Evolutionary conservation across 2,329 filamentous ascomycete genomes (phyloP).

Genomic region (Fusarium sp.): DNA sequence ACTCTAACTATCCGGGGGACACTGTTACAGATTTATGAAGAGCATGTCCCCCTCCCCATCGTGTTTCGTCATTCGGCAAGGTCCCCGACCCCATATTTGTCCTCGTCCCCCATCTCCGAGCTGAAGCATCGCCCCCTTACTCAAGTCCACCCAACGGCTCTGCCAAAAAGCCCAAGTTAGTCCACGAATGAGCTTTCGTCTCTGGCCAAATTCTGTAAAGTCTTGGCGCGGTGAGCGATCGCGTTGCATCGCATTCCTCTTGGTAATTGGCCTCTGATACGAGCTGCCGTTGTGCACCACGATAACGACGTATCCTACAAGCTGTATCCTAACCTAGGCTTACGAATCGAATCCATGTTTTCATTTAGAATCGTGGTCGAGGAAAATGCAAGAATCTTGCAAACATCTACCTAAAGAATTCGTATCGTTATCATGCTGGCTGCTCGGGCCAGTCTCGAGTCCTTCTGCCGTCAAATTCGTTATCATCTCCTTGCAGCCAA

Average conservation of each 20-base stretch:
- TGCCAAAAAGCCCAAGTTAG: conserved; percentile 12
- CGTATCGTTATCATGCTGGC: no score
- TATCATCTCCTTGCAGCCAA: conserved; percentile 23
- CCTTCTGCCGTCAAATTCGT: neutral
- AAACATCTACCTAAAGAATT: no score
- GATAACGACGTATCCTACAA: no score
- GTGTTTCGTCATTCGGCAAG: conserved; percentile 32
- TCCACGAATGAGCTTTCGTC: conserved; percentile 33
- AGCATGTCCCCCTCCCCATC: conserved; percentile 1
- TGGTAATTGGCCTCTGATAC: conserved; percentile 13
- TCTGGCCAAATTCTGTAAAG: conserved; percentile 2
- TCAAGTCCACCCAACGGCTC: neutral
- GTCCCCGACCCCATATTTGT: conserved; percentile 29
- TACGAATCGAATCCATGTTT: no score
- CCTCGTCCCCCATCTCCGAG: neutral
- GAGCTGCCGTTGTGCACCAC: neutral
- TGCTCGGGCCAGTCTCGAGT: no score
- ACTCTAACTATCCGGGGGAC: conserved; percentile 23
- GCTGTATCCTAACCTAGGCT: no score
- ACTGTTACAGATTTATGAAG: conserved; percentile 34
- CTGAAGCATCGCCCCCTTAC: conserved; percentile 20
- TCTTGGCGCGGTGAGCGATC: conserved; percentile 8
- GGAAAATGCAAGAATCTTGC: no score
- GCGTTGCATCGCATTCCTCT: conserved; percentile 5
- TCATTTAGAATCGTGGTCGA: no score